These are phyloP conservation scores for Mycena polygramma DNA, from an alignment of 768 basidiomycete species.

Conservation along the genomic window DNA sequence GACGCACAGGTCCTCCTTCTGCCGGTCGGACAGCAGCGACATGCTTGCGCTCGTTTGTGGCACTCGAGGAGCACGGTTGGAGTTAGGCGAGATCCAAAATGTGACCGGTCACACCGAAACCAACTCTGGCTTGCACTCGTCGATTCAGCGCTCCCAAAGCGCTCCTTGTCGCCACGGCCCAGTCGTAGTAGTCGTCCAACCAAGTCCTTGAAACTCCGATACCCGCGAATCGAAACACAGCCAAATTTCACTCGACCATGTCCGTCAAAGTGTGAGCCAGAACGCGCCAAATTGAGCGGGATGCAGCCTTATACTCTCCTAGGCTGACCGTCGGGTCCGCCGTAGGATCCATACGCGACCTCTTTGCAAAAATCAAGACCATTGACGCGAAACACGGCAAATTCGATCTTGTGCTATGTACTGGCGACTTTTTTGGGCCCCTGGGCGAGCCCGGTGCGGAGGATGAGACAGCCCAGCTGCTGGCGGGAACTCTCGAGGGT, in stretches of 20 bases:
- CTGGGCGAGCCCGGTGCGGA: conserved; percentile 51
- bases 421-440: conserved; percentile 89
- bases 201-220: conserved; percentile 9
- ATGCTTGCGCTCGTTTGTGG: conserved; percentile 36
- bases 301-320: conserved; percentile 24
- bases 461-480: conserved; percentile 69
- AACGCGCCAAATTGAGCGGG: conserved; percentile 6
- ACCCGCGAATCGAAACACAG: not conserved
- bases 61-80: conserved; percentile 26
- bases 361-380: conserved; percentile 84
- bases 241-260: conserved; percentile 37
- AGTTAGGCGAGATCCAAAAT: conserved; percentile 45
- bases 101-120: conserved; percentile 7
- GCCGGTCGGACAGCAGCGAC: conserved; percentile 51
- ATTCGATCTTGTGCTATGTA: conserved; percentile 86
- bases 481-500: conserved; percentile 81
- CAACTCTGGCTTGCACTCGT: too few relatives aligned
- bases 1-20: conserved; percentile 50
- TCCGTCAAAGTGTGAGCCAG: conserved; percentile 53
- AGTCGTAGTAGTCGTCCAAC: not conserved
- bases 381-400: conserved; percentile 95
- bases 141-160: conserved; percentile 7
- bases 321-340: conserved; percentile 87
- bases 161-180: not conserved
- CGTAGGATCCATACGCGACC: conserved; percentile 76